Evolutionary conservation across 768 basidiomycete genomes (phyloP).

Genomic region (Pilatotrama ljubarskyi): DNA sequence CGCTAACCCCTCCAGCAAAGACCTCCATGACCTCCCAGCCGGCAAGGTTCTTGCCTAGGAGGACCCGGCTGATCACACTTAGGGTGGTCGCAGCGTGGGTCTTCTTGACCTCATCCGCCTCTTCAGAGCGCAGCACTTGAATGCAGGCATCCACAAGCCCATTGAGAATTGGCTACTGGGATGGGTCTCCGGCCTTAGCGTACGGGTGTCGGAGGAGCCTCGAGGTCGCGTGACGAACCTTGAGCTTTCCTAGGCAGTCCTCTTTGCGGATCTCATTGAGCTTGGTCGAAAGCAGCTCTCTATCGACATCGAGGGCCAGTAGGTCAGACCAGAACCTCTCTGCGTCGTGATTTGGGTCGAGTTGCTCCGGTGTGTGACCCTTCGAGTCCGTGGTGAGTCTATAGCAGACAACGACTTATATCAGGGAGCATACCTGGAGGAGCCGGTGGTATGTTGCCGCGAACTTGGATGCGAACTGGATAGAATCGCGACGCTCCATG

Average conservation of each 20-base stretch:
- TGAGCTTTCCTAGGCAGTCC: conserved; percentile 47
- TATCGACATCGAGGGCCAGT: conserved; percentile 53
- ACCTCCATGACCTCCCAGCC: conserved; percentile 78
- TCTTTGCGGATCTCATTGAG: conserved; percentile 48
- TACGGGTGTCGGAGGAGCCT: background rate
- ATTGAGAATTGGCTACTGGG: conserved; percentile 51
- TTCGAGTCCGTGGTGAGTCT: conserved; percentile 22
- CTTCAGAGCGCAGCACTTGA: conserved; percentile 36
- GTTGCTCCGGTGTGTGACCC: conserved; percentile 44
- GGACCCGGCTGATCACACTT: conserved; percentile 43
- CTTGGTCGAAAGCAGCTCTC: conserved; percentile 42
- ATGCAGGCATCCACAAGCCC: conserved; percentile 50
- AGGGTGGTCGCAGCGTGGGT: conserved; percentile 54
- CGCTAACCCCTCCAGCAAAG: conserved; percentile 57
- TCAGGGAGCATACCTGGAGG: conserved; percentile 38
- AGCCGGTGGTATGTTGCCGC: conserved; percentile 48
- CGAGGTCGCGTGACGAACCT: conserved; percentile 42
- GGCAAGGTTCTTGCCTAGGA: conserved; percentile 57
- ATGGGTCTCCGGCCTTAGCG: conserved; percentile 3
- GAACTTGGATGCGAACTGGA: conserved; percentile 47
- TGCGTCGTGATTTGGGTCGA: conserved; percentile 45
- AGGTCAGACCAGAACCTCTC: conserved; percentile 54
- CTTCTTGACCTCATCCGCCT: conserved; percentile 38
- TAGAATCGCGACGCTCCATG: conserved; percentile 7
- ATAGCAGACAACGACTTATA: background rate